These are phyloP conservation scores for Komagataella phaffii DNA, from an alignment of 805 yeast species.

Conservation along the genomic window DNA sequence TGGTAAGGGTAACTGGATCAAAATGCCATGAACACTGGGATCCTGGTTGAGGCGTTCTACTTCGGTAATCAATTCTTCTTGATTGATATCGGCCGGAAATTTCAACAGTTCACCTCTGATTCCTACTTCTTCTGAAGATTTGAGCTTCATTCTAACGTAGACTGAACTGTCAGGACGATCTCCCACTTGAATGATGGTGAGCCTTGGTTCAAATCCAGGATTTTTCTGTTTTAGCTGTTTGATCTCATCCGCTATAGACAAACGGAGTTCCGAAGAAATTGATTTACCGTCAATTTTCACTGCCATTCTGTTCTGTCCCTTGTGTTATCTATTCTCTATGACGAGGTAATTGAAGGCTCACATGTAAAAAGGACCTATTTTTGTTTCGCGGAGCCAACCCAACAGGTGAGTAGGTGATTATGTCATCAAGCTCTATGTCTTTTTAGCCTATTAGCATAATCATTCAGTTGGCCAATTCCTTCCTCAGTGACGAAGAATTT, in stretches of 20 bases:
- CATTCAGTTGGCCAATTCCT: conserved; percentile 84
- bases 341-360: neutral
- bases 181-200: conserved; percentile 86
- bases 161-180: conserved; percentile 81
- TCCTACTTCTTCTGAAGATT: conserved; percentile 78
- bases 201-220: conserved; percentile 53
- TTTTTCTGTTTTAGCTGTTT: conserved; percentile 23
- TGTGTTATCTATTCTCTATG: neutral
- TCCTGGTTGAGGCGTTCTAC: conserved; percentile 61
- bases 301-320: conserved; percentile 8
- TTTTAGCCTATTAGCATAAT: conserved; percentile 62
- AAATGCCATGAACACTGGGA: conserved; percentile 67
- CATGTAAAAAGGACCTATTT: neutral
- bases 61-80: conserved; percentile 43
- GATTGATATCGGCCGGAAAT: conserved; percentile 47
- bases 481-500: conserved; percentile 80
- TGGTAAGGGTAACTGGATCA: conserved; percentile 88
- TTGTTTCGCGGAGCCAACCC: neutral
- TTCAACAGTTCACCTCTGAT: conserved; percentile 55
- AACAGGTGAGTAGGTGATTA: neutral
- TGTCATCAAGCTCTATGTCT: conserved; percentile 9
- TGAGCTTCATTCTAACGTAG: conserved; percentile 82
- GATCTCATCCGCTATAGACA: conserved; percentile 37
- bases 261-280: conserved; percentile 33
- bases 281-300: conserved; percentile 42